A percentile compares a stretch with the other conserved stretches of the same genome.
Conservation (phyloP, 768 basidiomycete genomes). For the Lenzites betulinus region DNA sequence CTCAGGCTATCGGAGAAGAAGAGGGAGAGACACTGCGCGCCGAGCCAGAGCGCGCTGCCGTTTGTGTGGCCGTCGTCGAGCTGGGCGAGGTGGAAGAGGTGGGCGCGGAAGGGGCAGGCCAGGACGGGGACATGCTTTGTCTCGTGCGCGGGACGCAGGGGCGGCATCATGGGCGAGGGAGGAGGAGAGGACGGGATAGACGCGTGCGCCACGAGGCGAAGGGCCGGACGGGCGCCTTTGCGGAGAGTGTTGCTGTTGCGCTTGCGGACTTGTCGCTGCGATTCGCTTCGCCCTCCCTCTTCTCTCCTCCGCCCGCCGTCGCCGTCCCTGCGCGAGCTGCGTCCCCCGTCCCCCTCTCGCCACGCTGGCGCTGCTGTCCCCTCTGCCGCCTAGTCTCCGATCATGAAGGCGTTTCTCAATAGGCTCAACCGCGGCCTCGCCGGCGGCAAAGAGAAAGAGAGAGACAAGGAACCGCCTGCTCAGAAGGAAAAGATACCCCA, state of each 20-base stretch:
- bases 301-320: constrained; percentile 19
- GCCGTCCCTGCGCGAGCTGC: constrained; percentile 21
- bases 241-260: neutral
- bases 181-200: neutral
- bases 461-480: constrained; percentile 37
- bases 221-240: neutral
- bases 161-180: neutral
- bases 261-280: neutral
- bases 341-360: constrained; percentile 19
- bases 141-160: constrained; percentile 52
- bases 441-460: constrained; percentile 68
- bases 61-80: constrained; percentile 63
- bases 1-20: constrained; percentile 53
- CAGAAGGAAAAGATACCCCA: constrained; percentile 62
- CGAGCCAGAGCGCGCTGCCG: constrained; percentile 85
- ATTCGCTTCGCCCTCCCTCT: neutral
- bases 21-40: constrained; percentile 70
- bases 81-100: constrained; percentile 54
- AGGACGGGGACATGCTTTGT: constrained; percentile 65
- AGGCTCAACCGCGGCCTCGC: constrained; percentile 66
- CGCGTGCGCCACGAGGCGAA: constrained; percentile 7
- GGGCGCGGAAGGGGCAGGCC: constrained; percentile 41
- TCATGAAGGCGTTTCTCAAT: constrained; percentile 85
- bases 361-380: constrained; percentile 15
- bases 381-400: constrained; percentile 18